These are phyloP conservation scores for Pseudogymnoascus sp. DNA, from an alignment of 2,329 filamentous ascomycete species.

Conservation along the genomic window DNA sequence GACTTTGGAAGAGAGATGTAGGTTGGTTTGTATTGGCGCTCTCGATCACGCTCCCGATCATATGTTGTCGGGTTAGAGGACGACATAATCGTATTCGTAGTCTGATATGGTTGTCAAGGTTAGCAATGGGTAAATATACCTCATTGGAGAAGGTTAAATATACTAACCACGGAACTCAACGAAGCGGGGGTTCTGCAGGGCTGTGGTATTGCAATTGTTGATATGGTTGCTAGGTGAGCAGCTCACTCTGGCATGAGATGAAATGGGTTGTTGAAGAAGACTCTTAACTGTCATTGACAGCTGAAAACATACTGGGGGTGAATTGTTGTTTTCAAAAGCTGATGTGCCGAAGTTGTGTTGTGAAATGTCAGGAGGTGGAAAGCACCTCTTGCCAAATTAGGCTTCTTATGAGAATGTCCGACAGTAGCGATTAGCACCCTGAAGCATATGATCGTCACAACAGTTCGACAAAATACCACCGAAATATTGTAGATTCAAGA, in stretches of 20 bases:
- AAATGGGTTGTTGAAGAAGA: neutral
- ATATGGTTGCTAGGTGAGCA: neutral
- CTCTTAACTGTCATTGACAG: neutral
- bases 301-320: neutral
- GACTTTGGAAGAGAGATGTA: conserved; percentile 5
- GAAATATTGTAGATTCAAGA: neutral
- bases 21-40: conserved; percentile 10
- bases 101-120: neutral
- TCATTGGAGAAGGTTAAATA: neutral
- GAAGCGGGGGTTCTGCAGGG: neutral
- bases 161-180: neutral
- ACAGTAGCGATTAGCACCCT: neutral
- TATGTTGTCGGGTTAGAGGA: neutral
- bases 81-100: neutral
- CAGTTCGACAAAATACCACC: neutral
- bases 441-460: neutral
- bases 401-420: neutral
- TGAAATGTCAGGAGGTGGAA: neutral
- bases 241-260: neutral
- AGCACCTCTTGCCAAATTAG: conserved; percentile 2
- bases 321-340: no score
- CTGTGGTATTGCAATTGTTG: neutral
- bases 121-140: neutral
- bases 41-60: no score
- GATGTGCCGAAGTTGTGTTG: neutral